phyloP scores from a whole-genome alignment of 78 protist species.

The Chrysochromulina tobinii region DNA sequence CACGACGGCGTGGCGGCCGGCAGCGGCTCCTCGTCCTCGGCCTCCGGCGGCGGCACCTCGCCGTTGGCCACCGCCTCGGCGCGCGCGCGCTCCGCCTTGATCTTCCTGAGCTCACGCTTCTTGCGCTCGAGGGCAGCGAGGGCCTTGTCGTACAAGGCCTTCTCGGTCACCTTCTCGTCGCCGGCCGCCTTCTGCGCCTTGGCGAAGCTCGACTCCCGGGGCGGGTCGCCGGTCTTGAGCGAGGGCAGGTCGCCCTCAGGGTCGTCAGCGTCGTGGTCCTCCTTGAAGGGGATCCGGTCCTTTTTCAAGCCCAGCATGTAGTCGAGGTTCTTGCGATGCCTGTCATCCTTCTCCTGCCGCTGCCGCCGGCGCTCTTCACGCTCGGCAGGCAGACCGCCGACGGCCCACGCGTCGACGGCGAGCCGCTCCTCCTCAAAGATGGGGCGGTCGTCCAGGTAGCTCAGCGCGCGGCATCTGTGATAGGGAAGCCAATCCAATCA shows the following conservation, averaged over 20 bases:
- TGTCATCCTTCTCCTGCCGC: slow-evolving; percentile 19
- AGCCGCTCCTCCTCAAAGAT: slow-evolving; percentile 69
- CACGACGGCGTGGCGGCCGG: background rate
- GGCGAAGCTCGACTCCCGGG: background rate
- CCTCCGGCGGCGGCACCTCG: background rate
- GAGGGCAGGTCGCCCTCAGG: background rate
- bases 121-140: background rate
- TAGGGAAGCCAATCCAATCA: too few species aligned
- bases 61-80: background rate
- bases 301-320: background rate
- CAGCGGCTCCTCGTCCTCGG: background rate
- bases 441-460: slow-evolving; percentile 79
- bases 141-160: background rate
- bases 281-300: background rate
- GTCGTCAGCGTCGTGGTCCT: background rate
- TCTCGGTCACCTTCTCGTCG: background rate
- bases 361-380: slow-evolving; percentile 31
- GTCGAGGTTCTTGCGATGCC: background rate
- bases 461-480: slow-evolving; percentile 27
- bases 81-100: background rate
- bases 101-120: too few species aligned
- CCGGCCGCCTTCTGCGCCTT: background rate
- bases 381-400: slow-evolving; percentile 47
- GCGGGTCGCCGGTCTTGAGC: background rate
- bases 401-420: background rate